These are phyloP conservation scores for Berberis vulgaris DNA, from an alignment of 164 flowering plant genomes.

Conservation along the genomic window DNA sequence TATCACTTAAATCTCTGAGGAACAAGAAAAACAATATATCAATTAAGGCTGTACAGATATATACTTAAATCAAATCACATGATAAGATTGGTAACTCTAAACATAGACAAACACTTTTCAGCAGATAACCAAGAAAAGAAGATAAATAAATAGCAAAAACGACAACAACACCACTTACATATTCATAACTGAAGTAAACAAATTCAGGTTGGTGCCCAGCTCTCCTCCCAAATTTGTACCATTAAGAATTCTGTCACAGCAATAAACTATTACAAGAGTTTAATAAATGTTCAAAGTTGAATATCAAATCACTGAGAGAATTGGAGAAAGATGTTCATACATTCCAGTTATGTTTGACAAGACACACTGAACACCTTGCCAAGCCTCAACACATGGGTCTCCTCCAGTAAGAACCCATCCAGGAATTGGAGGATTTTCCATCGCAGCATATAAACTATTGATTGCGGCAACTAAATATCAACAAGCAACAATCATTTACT, in stretches of 20 bases:
- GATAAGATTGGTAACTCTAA: no score
- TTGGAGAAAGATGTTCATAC: conserved; percentile 27
- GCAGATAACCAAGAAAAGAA: background rate
- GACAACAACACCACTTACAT: conserved; percentile 41
- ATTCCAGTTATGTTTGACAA: conserved; percentile 45
- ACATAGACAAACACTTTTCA: no score
- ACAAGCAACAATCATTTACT: no score
- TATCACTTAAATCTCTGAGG: conserved; percentile 74
- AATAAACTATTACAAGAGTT: no score
- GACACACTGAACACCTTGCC: conserved; percentile 78
- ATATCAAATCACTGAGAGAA: no score
- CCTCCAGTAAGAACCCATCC: conserved; percentile 70
- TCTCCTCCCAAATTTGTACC: conserved; percentile 78
- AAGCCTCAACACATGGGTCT: conserved; percentile 71
- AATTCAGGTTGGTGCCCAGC: conserved; percentile 51
- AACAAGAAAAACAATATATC: background rate
- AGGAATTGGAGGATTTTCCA: conserved; percentile 55
- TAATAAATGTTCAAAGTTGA: no score
- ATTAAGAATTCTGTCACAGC: conserved; percentile 47
- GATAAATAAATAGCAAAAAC: background rate
- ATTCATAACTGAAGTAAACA: conserved; percentile 53
- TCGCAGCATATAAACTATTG: conserved; percentile 42
- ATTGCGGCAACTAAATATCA: conserved; percentile 54
- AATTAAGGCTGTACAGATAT: no score
- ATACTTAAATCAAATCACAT: no score